phyloP scores from a whole-genome alignment of 164 flowering plant species.

The Akebia trifoliata region DNA sequence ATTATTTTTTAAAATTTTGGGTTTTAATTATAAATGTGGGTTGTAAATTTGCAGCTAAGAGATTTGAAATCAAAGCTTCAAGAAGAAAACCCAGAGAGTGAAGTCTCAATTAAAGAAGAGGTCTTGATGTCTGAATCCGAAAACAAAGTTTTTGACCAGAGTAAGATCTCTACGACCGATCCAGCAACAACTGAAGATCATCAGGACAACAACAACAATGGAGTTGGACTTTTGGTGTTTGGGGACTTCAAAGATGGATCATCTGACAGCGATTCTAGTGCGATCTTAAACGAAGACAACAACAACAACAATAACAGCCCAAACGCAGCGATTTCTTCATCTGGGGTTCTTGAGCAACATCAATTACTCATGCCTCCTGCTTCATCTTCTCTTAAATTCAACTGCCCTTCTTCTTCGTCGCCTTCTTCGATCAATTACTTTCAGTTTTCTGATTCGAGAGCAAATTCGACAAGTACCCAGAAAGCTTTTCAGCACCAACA shows the following conservation, averaged over 20 bases:
- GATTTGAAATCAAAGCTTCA: constrained; percentile 63
- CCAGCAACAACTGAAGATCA: neutral
- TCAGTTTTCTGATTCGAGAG: constrained; percentile 25
- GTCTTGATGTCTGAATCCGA: constrained; percentile 28
- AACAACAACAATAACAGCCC: constrained; percentile 30
- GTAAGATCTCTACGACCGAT: constrained; percentile 9
- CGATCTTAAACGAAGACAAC: constrained; percentile 74
- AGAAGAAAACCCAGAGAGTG: constrained; percentile 42
- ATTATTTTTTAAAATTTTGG: neutral
- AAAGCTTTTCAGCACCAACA: constrained; percentile 28
- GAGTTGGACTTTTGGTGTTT: constrained; percentile 12
- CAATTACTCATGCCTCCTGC: neutral
- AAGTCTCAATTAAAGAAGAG: constrained; percentile 32
- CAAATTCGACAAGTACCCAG: constrained; percentile 13
- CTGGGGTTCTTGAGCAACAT: constrained; percentile 17
- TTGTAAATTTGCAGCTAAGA: constrained; percentile 29
- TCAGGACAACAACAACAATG: neutral
- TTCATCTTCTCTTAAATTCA: constrained; percentile 1
- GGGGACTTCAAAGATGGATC: constrained; percentile 58
- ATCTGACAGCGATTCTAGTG: constrained; percentile 88
- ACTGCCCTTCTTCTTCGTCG: constrained; percentile 36
- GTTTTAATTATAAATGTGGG: neutral
- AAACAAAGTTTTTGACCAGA: constrained; percentile 18
- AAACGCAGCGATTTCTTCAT: constrained; percentile 31
- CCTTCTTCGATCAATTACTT: constrained; percentile 3